Conservation (phyloP, 2,329 filamentous ascomycete species). For the Pestalotiopsis sp. region DNA sequence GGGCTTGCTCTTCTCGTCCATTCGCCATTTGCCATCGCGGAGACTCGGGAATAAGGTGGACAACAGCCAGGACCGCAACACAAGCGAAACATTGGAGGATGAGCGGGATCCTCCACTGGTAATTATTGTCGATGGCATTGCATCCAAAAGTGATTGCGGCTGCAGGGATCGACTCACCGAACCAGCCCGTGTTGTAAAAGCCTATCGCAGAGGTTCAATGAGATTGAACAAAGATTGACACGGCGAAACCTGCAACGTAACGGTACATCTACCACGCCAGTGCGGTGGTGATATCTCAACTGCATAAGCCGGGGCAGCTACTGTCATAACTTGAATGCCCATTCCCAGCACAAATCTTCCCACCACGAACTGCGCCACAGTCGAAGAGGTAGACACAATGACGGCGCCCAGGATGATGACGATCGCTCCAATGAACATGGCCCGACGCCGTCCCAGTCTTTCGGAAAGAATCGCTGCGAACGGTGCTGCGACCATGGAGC, state of each 20-base stretch:
- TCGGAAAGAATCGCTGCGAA: conserved; percentile 46
- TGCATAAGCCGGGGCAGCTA: conserved; percentile 48
- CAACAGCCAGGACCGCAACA: conserved; percentile 35
- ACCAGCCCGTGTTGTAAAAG: conserved; percentile 56
- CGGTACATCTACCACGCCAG: conserved; percentile 48
- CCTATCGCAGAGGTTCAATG: conserved; percentile 17
- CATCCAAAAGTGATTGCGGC: conserved; percentile 49
- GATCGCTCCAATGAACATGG: conserved; percentile 44
- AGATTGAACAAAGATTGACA: background rate
- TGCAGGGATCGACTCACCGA: conserved; percentile 50
- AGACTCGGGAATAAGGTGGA: conserved; percentile 41
- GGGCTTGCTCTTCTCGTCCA: conserved; percentile 37
- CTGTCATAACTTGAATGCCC: conserved; percentile 48
- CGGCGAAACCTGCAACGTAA: conserved; percentile 20
- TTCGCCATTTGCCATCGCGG: conserved; percentile 43
- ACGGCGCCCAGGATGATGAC: conserved; percentile 46
- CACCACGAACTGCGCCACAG: conserved; percentile 41
- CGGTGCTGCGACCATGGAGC: conserved; percentile 39
- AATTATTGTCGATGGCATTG: conserved; percentile 44
- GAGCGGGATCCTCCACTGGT: conserved; percentile 49
- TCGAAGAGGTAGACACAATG: conserved; percentile 37
- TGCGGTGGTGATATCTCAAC: conserved; percentile 50
- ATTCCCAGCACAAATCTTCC: conserved; percentile 47
- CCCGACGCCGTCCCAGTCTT: conserved; percentile 41
- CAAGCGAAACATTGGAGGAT: conserved; percentile 47